A percentile compares a stretch with the other conserved stretches of the same genome.
Conservation (phyloP, 805 yeast species). For the Monosporozyma unispora region DNA sequence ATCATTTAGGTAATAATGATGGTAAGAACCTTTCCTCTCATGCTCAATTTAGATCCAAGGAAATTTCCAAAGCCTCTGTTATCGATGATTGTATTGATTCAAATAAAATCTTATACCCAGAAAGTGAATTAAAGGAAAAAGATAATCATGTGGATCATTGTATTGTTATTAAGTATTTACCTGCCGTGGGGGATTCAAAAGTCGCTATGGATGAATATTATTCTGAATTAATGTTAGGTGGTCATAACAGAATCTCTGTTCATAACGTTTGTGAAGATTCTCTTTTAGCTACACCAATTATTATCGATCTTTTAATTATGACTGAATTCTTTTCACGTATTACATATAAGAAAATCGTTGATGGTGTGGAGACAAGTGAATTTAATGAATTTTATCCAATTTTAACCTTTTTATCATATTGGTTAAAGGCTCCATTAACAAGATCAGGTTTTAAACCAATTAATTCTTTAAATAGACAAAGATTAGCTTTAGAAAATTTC, state of each 20-base stretch:
- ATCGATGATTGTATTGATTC: slow-evolving; percentile 91
- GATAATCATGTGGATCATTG: slow-evolving; percentile 83
- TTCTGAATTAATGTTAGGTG: slow-evolving; percentile 94
- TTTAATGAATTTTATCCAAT: slow-evolving; percentile 74
- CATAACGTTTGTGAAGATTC: slow-evolving; percentile 97
- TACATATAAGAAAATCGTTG: slow-evolving; percentile 51
- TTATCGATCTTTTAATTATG: slow-evolving; percentile 83
- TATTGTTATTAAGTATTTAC: slow-evolving; percentile 87
- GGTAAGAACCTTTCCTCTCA: slow-evolving; percentile 89
- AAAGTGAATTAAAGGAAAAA: slow-evolving; percentile 42
- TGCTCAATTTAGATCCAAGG: slow-evolving; percentile 89
- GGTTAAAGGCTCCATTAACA: slow-evolving; percentile 95
- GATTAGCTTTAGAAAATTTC: slow-evolving; percentile 84
- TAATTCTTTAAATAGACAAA: slow-evolving; percentile 91
- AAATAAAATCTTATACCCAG: slow-evolving; percentile 62
- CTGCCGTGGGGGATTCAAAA: slow-evolving; percentile 92
- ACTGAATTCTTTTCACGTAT: slow-evolving; percentile 87
- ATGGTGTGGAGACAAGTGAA: slow-evolving; percentile 25
- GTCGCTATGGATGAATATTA: slow-evolving; percentile 98
- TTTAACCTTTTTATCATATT: slow-evolving; percentile 77
- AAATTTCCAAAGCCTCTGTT: slow-evolving; percentile 85
- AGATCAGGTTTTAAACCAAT: slow-evolving; percentile 85
- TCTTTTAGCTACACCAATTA: slow-evolving; percentile 86
- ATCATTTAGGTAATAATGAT: slow-evolving; percentile 94
- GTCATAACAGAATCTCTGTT: slow-evolving; percentile 88